Conservation (phyloP, 331 rosid species). For the Rhamnella rubrinervis region DNA sequence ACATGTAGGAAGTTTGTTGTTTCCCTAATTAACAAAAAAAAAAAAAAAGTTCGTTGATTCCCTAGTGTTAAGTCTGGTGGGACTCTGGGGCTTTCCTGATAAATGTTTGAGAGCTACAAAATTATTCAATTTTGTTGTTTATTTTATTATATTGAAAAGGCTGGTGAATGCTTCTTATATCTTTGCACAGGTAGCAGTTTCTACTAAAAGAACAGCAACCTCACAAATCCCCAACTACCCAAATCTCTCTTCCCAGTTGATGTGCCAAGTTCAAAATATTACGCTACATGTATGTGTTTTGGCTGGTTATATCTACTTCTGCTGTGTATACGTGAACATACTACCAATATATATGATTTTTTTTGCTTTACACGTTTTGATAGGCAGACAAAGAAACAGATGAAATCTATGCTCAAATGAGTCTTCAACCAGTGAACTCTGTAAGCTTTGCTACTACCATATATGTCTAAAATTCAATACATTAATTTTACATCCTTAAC, state of each 20-base stretch:
- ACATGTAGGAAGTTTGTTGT: no score
- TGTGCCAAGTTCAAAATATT: slow-evolving; percentile 90
- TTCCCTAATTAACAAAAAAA: not conserved
- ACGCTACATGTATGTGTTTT: slow-evolving; percentile 71
- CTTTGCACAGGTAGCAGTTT: slow-evolving; percentile 75
- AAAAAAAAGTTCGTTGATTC: not conserved
- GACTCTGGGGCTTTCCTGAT: not conserved
- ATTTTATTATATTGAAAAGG: no score
- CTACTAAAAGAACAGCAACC: slow-evolving; percentile 86
- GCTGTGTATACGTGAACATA: not conserved
- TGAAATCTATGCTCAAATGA: slow-evolving; percentile 95
- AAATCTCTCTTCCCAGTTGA: slow-evolving; percentile 83
- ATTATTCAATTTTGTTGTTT: not conserved
- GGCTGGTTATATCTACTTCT: not conserved
- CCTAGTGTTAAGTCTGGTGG: not conserved
- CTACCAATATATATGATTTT: not conserved
- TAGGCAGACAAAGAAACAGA: slow-evolving; percentile 96
- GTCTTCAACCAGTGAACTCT: slow-evolving; percentile 86
- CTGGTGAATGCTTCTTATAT: not conserved
- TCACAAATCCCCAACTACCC: slow-evolving; percentile 98
- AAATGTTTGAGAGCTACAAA: not conserved
- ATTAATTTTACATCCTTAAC: not conserved
- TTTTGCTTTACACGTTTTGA: slow-evolving; percentile 21
- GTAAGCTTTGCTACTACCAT: slow-evolving; percentile 46
- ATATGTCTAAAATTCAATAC: slow-evolving; percentile 8